These are phyloP conservation scores for Aegilops sharonensis DNA, from an alignment of 176 grass and related monocot genomes.

Conservation along the genomic window DNA sequence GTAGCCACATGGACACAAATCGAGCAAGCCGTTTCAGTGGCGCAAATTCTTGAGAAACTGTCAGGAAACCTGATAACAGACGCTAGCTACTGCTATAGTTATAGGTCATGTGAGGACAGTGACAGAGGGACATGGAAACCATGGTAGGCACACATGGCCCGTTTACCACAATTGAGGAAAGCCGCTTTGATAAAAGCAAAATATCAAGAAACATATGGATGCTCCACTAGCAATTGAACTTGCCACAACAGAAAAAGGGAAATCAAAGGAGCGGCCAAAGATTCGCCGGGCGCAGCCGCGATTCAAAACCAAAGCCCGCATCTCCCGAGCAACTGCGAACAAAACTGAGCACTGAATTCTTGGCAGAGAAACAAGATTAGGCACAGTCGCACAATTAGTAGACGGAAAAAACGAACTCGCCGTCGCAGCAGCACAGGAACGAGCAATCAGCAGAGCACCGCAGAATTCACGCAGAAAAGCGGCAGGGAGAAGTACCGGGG, in stretches of 20 bases:
- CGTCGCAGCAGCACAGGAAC: no score
- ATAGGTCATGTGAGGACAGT: neutral
- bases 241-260: neutral
- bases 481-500: no score
- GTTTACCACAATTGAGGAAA: neutral
- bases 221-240: neutral
- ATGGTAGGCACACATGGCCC: conserved; percentile 10
- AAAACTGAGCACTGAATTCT: no score
- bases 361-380: no score
- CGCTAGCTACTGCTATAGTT: neutral
- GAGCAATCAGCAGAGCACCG: neutral
- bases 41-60: neutral
- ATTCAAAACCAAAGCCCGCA: neutral
- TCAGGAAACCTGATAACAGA: conserved; percentile 14
- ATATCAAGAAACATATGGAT: neutral
- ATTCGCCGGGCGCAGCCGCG: conserved; percentile 9
- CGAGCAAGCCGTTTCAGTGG: neutral
- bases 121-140: neutral
- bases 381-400: no score
- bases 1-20: neutral
- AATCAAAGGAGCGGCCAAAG: neutral
- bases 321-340: no score
- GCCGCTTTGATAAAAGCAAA: neutral
- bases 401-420: no score
- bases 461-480: neutral